Evolutionary conservation across 805 yeast species (phyloP).

Genomic region (Pichia nakasei): DNA sequence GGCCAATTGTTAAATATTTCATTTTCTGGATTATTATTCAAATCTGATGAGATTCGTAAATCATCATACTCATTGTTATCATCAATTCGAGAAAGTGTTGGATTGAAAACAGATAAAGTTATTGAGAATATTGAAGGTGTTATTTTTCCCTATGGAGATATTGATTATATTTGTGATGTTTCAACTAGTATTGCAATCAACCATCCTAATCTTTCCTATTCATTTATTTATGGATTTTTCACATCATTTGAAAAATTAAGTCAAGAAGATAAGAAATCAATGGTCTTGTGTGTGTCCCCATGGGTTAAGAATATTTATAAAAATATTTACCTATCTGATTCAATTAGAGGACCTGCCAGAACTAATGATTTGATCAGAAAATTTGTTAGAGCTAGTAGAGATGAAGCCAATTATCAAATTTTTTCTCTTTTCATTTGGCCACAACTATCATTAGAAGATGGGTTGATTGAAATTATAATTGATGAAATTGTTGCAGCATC

Average conservation of each 20-base stretch:
- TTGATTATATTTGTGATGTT: constrained; percentile 48
- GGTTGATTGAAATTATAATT: constrained; percentile 47
- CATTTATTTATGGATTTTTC: constrained; percentile 43
- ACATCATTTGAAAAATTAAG: constrained; percentile 38
- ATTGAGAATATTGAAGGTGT: constrained; percentile 48
- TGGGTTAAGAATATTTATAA: constrained; percentile 66
- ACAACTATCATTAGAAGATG: constrained; percentile 50
- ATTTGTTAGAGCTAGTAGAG: constrained; percentile 49
- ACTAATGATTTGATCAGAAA: constrained; percentile 54
- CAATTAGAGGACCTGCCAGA: constrained; percentile 50
- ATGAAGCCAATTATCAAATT: constrained; percentile 40
- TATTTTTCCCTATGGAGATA: constrained; percentile 59
- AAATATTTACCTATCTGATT: constrained; percentile 45
- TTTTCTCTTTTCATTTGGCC: constrained; percentile 63
- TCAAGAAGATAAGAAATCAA: constrained; percentile 27
- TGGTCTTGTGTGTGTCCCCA: constrained; percentile 51
- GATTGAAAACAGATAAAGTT: constrained; percentile 49
- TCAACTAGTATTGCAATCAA: constrained; percentile 47
- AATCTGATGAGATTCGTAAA: constrained; percentile 48
- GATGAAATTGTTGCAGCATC: constrained; percentile 71
- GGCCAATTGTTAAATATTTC: constrained; percentile 57
- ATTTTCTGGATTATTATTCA: constrained; percentile 59
- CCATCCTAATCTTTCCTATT: constrained; percentile 52
- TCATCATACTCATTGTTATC: constrained; percentile 58
- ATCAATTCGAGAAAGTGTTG: constrained; percentile 50